A percentile compares a stretch with the other conserved stretches of the same genome.
phyloP scores from a whole-genome alignment of 2,329 filamentous ascomycete genomes.

The Colletotrichum kahawae region DNA sequence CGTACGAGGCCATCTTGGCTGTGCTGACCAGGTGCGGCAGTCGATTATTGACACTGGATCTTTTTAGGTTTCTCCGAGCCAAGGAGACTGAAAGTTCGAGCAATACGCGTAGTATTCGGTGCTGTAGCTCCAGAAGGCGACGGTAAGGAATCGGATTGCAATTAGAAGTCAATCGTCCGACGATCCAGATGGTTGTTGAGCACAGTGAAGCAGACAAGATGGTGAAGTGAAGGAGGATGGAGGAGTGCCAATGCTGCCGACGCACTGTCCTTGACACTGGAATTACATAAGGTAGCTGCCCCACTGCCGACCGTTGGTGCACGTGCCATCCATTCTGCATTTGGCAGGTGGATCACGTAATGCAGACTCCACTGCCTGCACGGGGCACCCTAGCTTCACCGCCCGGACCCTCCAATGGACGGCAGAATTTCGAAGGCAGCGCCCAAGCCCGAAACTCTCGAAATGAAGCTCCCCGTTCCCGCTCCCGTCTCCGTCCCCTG shows the following conservation, averaged over 20 bases:
- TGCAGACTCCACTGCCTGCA: neutral
- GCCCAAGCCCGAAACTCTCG: conserved; percentile 11
- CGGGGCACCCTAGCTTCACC: neutral
- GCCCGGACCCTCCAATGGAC: neutral
- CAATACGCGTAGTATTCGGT: fast-evolving
- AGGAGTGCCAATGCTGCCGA: neutral
- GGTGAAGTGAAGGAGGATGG: neutral
- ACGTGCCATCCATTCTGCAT: neutral
- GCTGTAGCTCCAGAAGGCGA: neutral
- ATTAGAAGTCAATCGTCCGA: neutral
- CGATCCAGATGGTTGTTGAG: neutral
- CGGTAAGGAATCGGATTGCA: neutral
- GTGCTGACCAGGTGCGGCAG: neutral
- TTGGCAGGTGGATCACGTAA: conserved; percentile 7
- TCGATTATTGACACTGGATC: neutral
- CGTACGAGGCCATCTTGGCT: neutral
- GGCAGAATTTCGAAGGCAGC: conserved; percentile 22
- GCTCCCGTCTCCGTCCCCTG: conserved; percentile 2
- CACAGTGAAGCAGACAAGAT: neutral
- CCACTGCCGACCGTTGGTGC: neutral
- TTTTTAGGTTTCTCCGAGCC: neutral
- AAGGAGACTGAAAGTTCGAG: neutral
- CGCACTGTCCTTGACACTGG: neutral
- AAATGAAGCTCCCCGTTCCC: neutral
- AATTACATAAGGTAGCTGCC: neutral